Percentiles rank a stretch among this genome's conserved stretches.
phyloP scores from a whole-genome alignment of 1,284 basidiomycete genomes.

The Golubevia pallescens region DNA sequence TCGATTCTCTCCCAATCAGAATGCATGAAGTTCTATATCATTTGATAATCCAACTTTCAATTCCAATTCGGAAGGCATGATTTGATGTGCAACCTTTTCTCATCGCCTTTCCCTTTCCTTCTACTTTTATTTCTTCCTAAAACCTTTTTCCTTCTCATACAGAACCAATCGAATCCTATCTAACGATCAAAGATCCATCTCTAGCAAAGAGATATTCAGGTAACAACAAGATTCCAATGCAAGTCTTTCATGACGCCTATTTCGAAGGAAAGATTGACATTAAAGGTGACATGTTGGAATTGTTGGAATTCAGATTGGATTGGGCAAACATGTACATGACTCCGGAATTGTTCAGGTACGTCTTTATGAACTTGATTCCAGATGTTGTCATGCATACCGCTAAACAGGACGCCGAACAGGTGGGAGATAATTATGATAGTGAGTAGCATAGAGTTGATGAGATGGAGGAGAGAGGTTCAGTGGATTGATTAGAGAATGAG shows the following conservation, averaged over 20 bases:
- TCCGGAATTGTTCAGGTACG: constrained; percentile 88
- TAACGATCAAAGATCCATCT: constrained; percentile 83
- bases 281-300: constrained; percentile 93
- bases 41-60: too few relatives aligned
- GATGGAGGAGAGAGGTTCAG: too few relatives aligned
- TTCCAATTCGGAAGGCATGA: too few relatives aligned
- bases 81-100: background rate
- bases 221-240: constrained; percentile 93
- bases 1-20: too few relatives aligned
- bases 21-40: too few relatives aligned
- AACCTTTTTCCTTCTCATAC: background rate
- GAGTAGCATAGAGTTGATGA: too few relatives aligned
- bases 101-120: background rate
- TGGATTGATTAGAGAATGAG: too few relatives aligned
- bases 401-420: constrained; percentile 91
- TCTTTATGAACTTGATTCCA: constrained; percentile 84
- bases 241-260: constrained; percentile 95
- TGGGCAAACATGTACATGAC: constrained; percentile 89
- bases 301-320: constrained; percentile 92
- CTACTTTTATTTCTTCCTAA: background rate
- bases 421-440: constrained; percentile 96
- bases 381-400: constrained; percentile 91
- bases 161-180: constrained; percentile 77
- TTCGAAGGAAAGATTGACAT: constrained; percentile 96
- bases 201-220: constrained; percentile 77